Evolutionary conservation across 345 rosid genomes (phyloP), one percentile per base, ranked within the genome.

Genomic region (Eucalyptus shirleyi): DNA sequence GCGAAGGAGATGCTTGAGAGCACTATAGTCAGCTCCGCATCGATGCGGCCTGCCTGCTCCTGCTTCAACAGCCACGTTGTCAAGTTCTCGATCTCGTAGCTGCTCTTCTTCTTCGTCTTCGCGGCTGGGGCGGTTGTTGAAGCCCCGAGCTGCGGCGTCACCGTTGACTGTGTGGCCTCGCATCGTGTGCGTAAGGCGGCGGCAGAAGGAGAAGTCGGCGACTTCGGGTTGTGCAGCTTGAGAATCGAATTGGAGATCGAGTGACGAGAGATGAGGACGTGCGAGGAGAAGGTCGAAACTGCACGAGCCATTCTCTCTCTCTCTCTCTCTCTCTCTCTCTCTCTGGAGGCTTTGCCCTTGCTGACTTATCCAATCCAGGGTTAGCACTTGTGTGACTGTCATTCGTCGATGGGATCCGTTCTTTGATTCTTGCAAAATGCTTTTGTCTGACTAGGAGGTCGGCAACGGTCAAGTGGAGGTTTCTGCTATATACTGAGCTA

Each of bases 1-100:
- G 92, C 94, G 59, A 86, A 50, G 15, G 93, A 91, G 89, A 91
- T 90, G 92, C 93, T 91, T n/a, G 94, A 91, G 88, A 93, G 89
- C 24, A 91, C 94, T 42, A 90, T 88, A 13, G 94, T 86, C 86
- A 93, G 92, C 91, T 90, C 94, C 34, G 91, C 90, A 55, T 93
- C 94, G 16, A 93, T 90, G 88, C 60, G 55, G 6, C 94, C 93
- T n/a, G 91, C 93, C 55, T 90, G 91, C 80, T 93, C 93, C 82
- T 91, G 92, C 94, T 89, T 89, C 89, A 93, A 87, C 32, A 91
- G 91, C 92, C 92, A 91, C 32, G 89, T 91, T 9, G 94, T 93
- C 86, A 91, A 72, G 89, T 86, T 91, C 91, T 89, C 89, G 21
- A 91, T 87, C 87, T 87, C 86, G 77, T 86, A 93, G 24, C 69